Base-by-base conservation (phyloP, 345 rosid species). In the Cardamine resedifolia region DNA sequence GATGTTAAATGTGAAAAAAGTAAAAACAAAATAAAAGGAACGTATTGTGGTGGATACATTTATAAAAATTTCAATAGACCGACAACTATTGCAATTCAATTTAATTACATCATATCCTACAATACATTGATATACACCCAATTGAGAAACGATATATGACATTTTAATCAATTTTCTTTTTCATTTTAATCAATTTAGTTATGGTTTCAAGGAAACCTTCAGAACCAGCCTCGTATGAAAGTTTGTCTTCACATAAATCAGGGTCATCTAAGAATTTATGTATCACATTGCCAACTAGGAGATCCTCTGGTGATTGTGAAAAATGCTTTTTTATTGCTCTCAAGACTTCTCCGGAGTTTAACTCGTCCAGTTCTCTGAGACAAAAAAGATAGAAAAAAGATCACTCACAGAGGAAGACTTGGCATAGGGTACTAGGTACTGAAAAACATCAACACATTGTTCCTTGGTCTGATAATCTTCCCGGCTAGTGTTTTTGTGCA, bases 391-490 rank as follows among this genome's bases (percentile, higher is more conserved):
- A 64, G 2, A 59, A 78, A 72, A 77, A 67, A 79, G 74, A 71
- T 27, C 12, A 85, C 99, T 87, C 58, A 95, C 98, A 77, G 99
- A 89, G 59, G 96, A 90, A 71, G 84, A 94, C 82, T 83, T 91
- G 58, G 98, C 98, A 75, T 84, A 86, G 3, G 99, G 94, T 57
- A 90, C 83, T 78, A 95, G 82, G 81, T 91, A 95, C 79, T 95
- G 97, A 65, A 95, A 95, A 81, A 95, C 99, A 83, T 91, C 99
- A 62, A 90, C 98, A 75, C 97, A 87, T 73, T 90, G 99, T 77
- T 91, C 97, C 81, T 95, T 95, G 27, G 98, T 90, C 80, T 95
- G 99, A 77, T 95, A 90, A 69, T 91, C 99, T 81, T 94, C 99
- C 31, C 91, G 88, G 79, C 96, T 90, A 51, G 90, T 83, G 84